phyloP scores from a whole-genome alignment of 768 basidiomycete species.

The Cyclocybe aegerita region DNA sequence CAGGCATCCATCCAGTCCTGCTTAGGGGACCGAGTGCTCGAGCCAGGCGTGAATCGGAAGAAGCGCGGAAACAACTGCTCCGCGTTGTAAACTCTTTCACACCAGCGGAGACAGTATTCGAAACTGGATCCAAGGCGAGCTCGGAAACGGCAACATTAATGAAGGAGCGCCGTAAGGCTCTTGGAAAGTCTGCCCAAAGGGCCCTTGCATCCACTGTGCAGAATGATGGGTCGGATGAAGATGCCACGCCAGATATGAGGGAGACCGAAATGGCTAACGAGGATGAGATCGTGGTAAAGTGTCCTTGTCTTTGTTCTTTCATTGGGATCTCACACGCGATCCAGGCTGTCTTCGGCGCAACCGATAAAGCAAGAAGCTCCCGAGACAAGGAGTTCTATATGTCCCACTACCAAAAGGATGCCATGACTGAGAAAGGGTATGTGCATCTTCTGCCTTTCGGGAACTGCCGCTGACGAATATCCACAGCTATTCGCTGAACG shows the following conservation, averaged over 20 bases:
- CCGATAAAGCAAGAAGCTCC: constrained; percentile 51
- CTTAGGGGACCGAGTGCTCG: constrained; percentile 37
- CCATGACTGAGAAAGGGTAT: constrained; percentile 87
- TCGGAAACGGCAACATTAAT: constrained; percentile 69
- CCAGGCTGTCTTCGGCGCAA: constrained; percentile 68
- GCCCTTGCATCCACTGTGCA: constrained; percentile 33
- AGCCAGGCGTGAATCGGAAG: constrained; percentile 43
- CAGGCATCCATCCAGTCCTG: constrained; percentile 72
- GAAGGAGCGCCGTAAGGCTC: constrained; percentile 82
- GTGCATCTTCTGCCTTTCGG: constrained; percentile 13
- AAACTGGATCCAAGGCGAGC: constrained; percentile 76
- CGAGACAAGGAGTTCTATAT: constrained; percentile 89
- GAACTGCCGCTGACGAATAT: background rate
- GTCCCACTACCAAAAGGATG: constrained; percentile 88
- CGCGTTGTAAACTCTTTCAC: constrained; percentile 78
- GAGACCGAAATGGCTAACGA: constrained; percentile 74
- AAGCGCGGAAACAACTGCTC: constrained; percentile 64
- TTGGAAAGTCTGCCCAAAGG: constrained; percentile 63
- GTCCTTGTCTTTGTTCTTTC: background rate
- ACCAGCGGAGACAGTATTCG: constrained; percentile 89
- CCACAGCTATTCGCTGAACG: constrained; percentile 80
- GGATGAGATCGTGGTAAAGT: constrained; percentile 65
- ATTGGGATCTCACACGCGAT: background rate
- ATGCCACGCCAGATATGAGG: constrained; percentile 28
- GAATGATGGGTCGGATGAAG: constrained; percentile 35